phyloP scores from a whole-genome alignment of 257 asterid species.

The Capsicum chinense region DNA sequence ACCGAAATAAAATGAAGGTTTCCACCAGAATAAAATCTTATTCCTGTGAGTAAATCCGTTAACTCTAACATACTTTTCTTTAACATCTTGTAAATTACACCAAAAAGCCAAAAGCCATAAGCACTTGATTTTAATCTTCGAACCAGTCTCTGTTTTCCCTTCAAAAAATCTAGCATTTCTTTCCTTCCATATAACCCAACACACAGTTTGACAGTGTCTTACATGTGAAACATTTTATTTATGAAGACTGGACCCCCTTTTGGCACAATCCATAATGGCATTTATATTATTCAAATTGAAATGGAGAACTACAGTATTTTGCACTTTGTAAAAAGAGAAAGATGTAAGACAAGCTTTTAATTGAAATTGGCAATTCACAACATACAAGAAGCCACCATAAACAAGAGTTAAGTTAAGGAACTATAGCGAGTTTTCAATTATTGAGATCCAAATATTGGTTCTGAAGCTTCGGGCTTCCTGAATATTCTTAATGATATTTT shows the following conservation, averaged over 20 bases:
- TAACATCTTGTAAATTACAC: background rate
- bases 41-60: background rate
- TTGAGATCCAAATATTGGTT: background rate
- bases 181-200: background rate
- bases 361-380: background rate
- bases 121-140: background rate
- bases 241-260: slow-evolving; percentile 3
- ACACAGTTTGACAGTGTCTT: background rate
- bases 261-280: background rate
- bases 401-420: background rate
- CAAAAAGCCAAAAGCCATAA: background rate
- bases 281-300: background rate
- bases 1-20: background rate
- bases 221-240: background rate
- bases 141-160: background rate
- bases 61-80: background rate
- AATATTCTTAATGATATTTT: background rate
- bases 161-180: background rate
- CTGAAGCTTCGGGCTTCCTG: background rate
- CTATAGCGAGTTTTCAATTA: background rate
- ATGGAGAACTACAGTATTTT: background rate
- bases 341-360: background rate
- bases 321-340: slow-evolving; percentile 5
- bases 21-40: background rate
- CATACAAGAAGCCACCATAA: background rate